These are phyloP conservation scores for Polygonum aviculare DNA, from an alignment of 148 eudicot species.

Conservation along the genomic window DNA sequence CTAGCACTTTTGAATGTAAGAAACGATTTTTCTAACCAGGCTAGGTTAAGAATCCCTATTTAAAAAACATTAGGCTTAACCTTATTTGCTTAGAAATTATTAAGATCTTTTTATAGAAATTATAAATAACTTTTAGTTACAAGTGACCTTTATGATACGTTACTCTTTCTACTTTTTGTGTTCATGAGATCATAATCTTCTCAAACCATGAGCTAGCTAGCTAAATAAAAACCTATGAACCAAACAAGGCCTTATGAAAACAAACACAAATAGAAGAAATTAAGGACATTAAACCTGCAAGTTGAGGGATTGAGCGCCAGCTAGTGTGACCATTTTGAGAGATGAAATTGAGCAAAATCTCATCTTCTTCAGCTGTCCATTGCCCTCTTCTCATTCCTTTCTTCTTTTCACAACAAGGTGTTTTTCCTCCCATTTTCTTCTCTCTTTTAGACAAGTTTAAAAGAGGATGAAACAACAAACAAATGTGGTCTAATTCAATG, in stretches of 20 bases:
- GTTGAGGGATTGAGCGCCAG: constrained; percentile 5
- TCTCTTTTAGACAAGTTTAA: neutral
- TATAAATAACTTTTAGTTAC: too few species aligned
- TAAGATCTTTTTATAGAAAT: too few species aligned
- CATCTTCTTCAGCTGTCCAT: constrained; percentile 9
- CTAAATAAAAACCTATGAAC: neutral
- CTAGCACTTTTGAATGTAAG: too few species aligned
- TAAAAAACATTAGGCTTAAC: too few species aligned
- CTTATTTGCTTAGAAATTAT: too few species aligned
- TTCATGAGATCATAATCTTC: too few species aligned
- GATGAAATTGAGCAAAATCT: neutral
- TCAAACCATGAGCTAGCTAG: too few species aligned
- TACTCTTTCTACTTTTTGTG: too few species aligned
- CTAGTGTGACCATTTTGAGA: neutral
- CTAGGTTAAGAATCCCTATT: too few species aligned
- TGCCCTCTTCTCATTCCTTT: neutral
- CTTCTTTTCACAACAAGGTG: constrained; percentile 5
- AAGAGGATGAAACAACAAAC: neutral
- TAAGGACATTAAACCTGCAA: neutral
- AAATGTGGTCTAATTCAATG: neutral
- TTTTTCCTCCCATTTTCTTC: neutral
- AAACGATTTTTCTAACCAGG: too few species aligned
- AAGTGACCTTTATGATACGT: too few species aligned
- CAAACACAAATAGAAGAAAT: neutral
- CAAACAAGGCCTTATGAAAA: neutral